Evolutionary conservation across 2,329 filamentous ascomycete genomes (phyloP).

Genomic region (Monosporascus sp.): DNA sequence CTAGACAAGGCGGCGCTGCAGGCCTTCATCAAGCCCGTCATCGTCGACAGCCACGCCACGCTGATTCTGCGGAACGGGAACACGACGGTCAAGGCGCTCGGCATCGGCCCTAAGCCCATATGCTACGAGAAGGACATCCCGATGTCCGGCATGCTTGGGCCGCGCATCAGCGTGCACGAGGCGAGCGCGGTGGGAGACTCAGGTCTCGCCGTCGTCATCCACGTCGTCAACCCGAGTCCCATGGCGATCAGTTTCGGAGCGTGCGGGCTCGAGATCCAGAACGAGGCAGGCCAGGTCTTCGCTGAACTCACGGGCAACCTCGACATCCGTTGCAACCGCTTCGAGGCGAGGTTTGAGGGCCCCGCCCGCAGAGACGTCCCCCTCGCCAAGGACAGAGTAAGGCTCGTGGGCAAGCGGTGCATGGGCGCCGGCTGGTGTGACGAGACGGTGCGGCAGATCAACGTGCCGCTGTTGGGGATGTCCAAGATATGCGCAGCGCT

Average conservation of each 20-base stretch:
- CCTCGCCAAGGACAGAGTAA: slow-evolving; percentile 1
- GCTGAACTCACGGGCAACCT: slow-evolving; percentile 20
- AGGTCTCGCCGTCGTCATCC: slow-evolving; percentile 8
- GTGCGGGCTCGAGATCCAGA: slow-evolving; percentile 20
- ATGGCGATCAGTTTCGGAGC: slow-evolving; percentile 22
- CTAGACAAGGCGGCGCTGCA: slow-evolving; percentile 15
- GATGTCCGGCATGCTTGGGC: slow-evolving; percentile 17
- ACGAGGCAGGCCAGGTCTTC: slow-evolving; percentile 8
- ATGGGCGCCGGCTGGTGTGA: slow-evolving; percentile 21
- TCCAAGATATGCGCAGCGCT: slow-evolving; percentile 12
- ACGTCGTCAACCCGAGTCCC: slow-evolving; percentile 19
- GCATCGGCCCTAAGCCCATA: slow-evolving; percentile 12
- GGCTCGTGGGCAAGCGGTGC: slow-evolving; percentile 19
- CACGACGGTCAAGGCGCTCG: slow-evolving; percentile 14
- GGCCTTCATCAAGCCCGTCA: slow-evolving; percentile 16
- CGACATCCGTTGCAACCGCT: slow-evolving; percentile 15
- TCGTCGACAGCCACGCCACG: slow-evolving; percentile 4
- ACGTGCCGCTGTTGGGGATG: slow-evolving; percentile 15
- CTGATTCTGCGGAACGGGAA: slow-evolving; percentile 19
- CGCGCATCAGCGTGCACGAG: slow-evolving; percentile 6
- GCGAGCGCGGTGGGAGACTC: not conserved
- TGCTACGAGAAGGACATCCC: slow-evolving; percentile 18
- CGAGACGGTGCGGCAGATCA: slow-evolving; percentile 16
- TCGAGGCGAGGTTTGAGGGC: slow-evolving; percentile 15
- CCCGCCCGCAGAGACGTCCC: slow-evolving; percentile 5